A percentile compares a stretch with the other conserved stretches of the same genome.
Evolutionary conservation across 495 filamentous ascomycete species (phyloP).

Genomic region (Hyaloscypha finlandica): DNA sequence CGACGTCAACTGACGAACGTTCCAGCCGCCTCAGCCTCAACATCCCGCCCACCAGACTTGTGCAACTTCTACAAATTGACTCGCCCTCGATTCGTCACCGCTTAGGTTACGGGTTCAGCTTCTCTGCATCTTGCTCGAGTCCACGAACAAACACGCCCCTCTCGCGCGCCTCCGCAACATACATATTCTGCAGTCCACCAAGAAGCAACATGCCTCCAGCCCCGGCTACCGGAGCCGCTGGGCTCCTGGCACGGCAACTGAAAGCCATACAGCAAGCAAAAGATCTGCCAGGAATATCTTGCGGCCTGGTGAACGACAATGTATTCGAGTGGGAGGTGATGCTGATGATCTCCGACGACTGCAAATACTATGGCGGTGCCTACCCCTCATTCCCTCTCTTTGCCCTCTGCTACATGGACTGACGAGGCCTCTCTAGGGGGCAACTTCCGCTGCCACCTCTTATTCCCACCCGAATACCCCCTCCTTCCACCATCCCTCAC

Average conservation of each 20-base stretch:
- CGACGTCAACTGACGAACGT: not conserved
- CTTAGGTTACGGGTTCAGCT: not conserved
- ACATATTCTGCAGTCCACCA: not conserved
- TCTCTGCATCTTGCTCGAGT: not conserved
- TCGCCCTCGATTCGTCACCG: not conserved
- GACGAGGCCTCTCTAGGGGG: conserved; percentile 57
- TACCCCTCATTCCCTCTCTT: conserved; percentile 36
- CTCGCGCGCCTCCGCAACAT: not conserved
- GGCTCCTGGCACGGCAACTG: conserved; percentile 79
- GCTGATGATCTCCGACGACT: conserved; percentile 97
- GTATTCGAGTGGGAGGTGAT: conserved; percentile 99
- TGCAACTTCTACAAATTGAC: not conserved
- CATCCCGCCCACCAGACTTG: not conserved
- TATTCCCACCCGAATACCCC: conserved; percentile 82
- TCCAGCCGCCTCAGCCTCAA: not conserved
- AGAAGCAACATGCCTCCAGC: conserved; percentile 14
- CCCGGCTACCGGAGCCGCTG: conserved; percentile 50
- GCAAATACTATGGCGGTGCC: conserved; percentile 82
- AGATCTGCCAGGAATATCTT: conserved; percentile 91
- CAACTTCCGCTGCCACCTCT: conserved; percentile 81
- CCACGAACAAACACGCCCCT: not conserved
- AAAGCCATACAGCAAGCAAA: conserved; percentile 92
- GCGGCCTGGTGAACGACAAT: conserved; percentile 81
- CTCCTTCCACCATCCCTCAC: conserved; percentile 88
- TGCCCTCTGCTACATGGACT: conserved; percentile 38